These are phyloP conservation scores for Trifolium subterraneum DNA, from an alignment of 306 rosid species.

Conservation along the genomic window DNA sequence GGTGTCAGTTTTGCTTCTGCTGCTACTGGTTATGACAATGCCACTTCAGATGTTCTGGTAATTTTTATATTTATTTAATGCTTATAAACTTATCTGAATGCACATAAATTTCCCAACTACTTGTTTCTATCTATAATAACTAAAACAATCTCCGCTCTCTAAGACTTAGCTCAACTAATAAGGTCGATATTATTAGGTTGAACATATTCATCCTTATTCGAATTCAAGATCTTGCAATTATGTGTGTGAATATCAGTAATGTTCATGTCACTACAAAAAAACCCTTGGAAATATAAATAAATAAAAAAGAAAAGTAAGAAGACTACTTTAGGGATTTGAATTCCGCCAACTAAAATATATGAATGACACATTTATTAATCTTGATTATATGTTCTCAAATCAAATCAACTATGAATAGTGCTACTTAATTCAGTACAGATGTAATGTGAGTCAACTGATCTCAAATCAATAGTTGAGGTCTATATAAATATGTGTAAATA, in stretches of 20 bases:
- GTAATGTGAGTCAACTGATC: not conserved
- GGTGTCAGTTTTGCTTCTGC: constrained; percentile 95
- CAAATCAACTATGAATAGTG: not conserved
- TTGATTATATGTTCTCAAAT: too few relatives aligned
- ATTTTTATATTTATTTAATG: not conserved
- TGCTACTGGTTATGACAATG: constrained; percentile 89
- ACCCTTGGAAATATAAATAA: too few relatives aligned
- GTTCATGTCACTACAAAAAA: too few relatives aligned
- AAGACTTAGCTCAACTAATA: too few relatives aligned
- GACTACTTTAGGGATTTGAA: not conserved
- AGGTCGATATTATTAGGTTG: too few relatives aligned
- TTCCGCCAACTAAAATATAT: not conserved
- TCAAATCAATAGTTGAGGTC: not conserved
- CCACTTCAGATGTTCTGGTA: constrained; percentile 83
- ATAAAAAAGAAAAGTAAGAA: too few relatives aligned
- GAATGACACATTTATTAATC: not conserved
- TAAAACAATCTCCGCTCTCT: too few relatives aligned
- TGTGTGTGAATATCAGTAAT: not conserved
- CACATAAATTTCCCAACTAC: not conserved
- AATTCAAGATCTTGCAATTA: too few relatives aligned
- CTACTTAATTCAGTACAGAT: too few relatives aligned
- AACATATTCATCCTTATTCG: too few relatives aligned
- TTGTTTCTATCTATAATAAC: not conserved
- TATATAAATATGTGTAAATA: too few relatives aligned
- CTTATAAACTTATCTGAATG: not conserved